A percentile compares a stretch with the other conserved stretches of the same genome.
These are phyloP conservation scores for Fusarium lyarnte DNA, from an alignment of 2,329 filamentous ascomycete species.

Conservation along the genomic window DNA sequence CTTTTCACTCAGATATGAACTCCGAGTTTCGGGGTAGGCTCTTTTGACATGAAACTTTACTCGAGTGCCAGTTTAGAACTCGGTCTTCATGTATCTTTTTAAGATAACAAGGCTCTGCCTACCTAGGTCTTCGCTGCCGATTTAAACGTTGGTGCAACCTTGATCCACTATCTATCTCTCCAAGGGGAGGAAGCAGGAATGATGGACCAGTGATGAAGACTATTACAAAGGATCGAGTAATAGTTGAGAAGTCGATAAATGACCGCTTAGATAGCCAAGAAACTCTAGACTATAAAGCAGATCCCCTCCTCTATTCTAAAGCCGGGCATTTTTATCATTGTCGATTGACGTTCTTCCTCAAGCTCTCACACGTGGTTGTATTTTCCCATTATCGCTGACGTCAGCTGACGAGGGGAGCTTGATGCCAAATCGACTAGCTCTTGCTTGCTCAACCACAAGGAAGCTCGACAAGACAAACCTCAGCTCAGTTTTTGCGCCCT, in stretches of 20 bases:
- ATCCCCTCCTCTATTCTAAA: neutral
- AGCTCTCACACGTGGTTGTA: neutral
- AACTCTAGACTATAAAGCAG: neutral
- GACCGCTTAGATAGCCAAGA: neutral
- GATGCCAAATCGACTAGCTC: constrained; percentile 11
- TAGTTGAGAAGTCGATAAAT: neutral
- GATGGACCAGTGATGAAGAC: neutral
- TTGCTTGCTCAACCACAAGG: constrained; percentile 7
- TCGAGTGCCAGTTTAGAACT: neutral
- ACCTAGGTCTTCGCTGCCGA: neutral
- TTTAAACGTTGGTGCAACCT: neutral
- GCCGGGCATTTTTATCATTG: neutral
- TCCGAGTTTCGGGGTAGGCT: neutral
- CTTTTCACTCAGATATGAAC: neutral
- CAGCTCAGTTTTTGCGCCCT: constrained; percentile 2
- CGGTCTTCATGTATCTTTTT: neutral
- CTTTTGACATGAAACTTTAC: neutral
- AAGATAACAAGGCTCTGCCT: too few relatives aligned
- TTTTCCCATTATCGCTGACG: constrained; percentile 22
- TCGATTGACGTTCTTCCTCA: neutral
- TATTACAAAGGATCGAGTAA: neutral
- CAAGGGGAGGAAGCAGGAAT: too few relatives aligned
- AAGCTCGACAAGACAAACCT: constrained; percentile 5
- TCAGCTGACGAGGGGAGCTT: constrained; percentile 33
- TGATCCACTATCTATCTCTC: neutral